These are phyloP conservation scores for Dictyostelium citrinum DNA, from an alignment of 78 protist species.

Conservation along the genomic window DNA sequence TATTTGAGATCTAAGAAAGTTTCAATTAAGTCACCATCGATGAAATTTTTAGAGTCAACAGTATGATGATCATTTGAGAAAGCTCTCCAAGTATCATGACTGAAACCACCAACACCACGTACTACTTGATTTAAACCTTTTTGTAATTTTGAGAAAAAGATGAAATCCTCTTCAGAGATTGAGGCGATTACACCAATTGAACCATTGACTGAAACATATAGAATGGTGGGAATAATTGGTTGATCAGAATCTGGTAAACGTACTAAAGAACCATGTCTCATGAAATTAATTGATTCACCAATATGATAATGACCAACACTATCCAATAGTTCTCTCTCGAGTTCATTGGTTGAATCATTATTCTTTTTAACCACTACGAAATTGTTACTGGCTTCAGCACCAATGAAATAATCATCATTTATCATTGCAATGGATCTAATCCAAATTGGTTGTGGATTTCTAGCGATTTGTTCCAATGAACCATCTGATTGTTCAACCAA, in stretches of 20 bases:
- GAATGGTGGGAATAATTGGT: constrained; percentile 46
- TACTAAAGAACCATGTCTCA: constrained; percentile 75
- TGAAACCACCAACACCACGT: constrained; percentile 89
- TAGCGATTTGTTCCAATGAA: constrained; percentile 65
- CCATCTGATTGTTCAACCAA: constrained; percentile 6
- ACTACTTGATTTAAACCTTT: constrained; percentile 36
- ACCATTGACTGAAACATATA: constrained; percentile 88
- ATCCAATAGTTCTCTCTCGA: constrained; percentile 83
- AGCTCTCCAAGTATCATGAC: constrained; percentile 85
- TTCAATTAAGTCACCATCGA: constrained; percentile 95
- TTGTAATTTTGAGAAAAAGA: constrained; percentile 57
- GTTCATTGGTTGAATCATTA: constrained; percentile 85
- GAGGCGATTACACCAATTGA: constrained; percentile 86
- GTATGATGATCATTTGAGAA: constrained; percentile 80
- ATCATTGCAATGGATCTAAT: constrained; percentile 79
- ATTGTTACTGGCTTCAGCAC: constrained; percentile 86
- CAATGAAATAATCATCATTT: constrained; percentile 90
- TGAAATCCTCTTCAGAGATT: constrained; percentile 70
- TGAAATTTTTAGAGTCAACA: constrained; percentile 39
- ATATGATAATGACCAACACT: constrained; percentile 86
- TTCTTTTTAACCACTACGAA: constrained; percentile 56
- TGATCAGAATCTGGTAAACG: constrained; percentile 42
- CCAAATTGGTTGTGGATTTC: constrained; percentile 82
- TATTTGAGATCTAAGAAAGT: constrained; percentile 73
- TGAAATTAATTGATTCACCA: constrained; percentile 87